Evolutionary conservation across 192 early-diverging fungal species (phyloP), one percentile per base, ranked within the genome.

Genomic region (Coemansia sp.): DNA sequence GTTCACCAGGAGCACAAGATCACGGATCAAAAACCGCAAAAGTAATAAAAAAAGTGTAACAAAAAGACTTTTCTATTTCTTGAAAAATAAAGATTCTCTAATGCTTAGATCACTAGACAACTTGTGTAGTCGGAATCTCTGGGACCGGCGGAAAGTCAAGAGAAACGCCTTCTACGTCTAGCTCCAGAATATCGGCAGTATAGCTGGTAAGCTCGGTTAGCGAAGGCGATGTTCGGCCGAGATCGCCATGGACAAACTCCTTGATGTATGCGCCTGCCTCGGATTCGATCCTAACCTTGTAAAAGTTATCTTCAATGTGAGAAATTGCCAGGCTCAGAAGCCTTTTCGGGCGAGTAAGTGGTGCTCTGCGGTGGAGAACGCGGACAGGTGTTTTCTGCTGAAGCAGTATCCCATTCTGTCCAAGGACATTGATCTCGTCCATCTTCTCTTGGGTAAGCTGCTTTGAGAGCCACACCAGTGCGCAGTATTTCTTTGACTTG

Each of bases 171-270:
- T 91, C 72, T 0, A 98, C 96, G 78, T 98, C 96, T 60, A 98
- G 70, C 51, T 89, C 90, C 37, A 93, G 71, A 21, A 96, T 91
- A 62, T 87, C 89, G 1, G 93, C 88, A 32, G 82, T 86, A 32
- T 85, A 62, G 41, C 92, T 83, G 3, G 85, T 85, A 65, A 98
- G 63, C 32, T 66, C 66, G n/a, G 75, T 76, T 32, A 91, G 62
- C 22, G 86, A 90, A 13, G 96, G 96, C 26, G 69, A 70, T 1
- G 94, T 96, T 22, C 95, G 86, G 5, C 95, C 95, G 16, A 89
- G 69, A 82, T 98, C 96, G n/a, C 94, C 92, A 66, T 96, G 94
- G 2, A 96, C 86, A 89, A 96, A 98, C 83, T 98, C 96, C 67
- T 98, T 98, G 63, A 98, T 89, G 45, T 85, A 85, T 1, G 95